Base-by-base conservation (phyloP, 345 rosid species). In the Odontarrhena argentea region DNA sequence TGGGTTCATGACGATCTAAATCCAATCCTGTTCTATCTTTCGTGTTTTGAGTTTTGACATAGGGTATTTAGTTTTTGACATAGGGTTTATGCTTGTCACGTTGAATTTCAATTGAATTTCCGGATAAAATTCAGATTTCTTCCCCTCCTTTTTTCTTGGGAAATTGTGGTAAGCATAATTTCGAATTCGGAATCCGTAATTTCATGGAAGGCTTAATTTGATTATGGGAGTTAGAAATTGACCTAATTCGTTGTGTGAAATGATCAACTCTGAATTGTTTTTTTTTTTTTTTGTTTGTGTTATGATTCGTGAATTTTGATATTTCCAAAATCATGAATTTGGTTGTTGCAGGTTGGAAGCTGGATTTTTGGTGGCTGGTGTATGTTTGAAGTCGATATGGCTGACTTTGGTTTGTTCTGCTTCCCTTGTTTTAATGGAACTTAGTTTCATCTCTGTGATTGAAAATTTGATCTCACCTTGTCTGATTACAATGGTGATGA, bases 401-500 rank as follows among this genome's bases (percentile, higher is more conserved):
- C 75, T 46, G 75, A 70, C 69, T 70, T 70, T 70, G 75, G 75
- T 71, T 49, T 40, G 77, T 73, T 67, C 56, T 55, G 54, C 45
- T 45, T 50, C 58, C 49, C 72, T 73, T 34, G 56, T 77, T 61
- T 18, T 55, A 42, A 67, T 68, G 62, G 61, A 69, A 60, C 10
- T 41, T 49, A 18, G 51, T 57, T 44, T 64, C 38, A 54, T 51
- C 65, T 35, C 54, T 53, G 47, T 69, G 57, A 46, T 53, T 62
- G 36, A 62, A 25, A 34, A 71, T 3, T 55, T 48, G 60, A 47
- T 48, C 54, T 37, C 60, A 78, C 69, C 36, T 80, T 89, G 93
- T 80, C 87, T 63, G 69, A 85, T 41, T 78, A 78, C 77, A 84
- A 69, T 53, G 84, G 69, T 70, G 84, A 86, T 63, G 81, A 83